Evolutionary conservation across 208 protist genomes (phyloP).

Genomic region (Acanthamoeba culbertsoni): DNA sequence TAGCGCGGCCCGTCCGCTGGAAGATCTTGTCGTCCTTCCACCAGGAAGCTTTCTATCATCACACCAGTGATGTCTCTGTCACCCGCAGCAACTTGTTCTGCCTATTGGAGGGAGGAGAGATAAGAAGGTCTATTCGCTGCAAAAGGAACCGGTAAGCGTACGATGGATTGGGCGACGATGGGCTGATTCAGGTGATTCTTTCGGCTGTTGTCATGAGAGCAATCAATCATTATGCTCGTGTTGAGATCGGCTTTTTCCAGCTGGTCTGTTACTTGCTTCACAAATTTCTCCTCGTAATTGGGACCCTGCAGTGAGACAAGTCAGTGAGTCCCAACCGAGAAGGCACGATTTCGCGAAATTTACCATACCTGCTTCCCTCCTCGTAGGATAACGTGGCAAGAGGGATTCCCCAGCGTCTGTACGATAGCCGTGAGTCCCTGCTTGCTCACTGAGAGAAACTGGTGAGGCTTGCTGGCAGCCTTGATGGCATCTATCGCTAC

Average conservation of each 20-base stretch:
- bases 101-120: neutral
- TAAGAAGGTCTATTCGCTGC: neutral
- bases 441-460: constrained; percentile 75
- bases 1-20: neutral
- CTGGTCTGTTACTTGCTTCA: neutral
- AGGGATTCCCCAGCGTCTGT: constrained; percentile 75
- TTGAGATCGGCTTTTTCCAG: neutral
- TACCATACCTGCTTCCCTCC: constrained; percentile 70
- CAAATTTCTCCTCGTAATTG: constrained; percentile 32
- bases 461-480: constrained; percentile 67
- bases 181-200: constrained; percentile 82
- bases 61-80: constrained; percentile 73
- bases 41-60: constrained; percentile 83
- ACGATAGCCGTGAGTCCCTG: constrained; percentile 75
- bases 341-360: too few relatives aligned
- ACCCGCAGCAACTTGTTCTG: constrained; percentile 56
- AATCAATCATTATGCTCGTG: constrained; percentile 80
- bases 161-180: constrained; percentile 55
- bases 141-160: too few relatives aligned
- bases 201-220: constrained; percentile 78
- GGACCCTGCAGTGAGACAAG: too few relatives aligned
- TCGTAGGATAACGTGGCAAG: constrained; percentile 81
- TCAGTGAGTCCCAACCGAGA: too few relatives aligned
- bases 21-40: constrained; percentile 77
- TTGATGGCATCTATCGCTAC: constrained; percentile 66